Evolutionary conservation across 495 filamentous ascomycete species (phyloP).

Genomic region (Aspergillus egyptiacus): DNA sequence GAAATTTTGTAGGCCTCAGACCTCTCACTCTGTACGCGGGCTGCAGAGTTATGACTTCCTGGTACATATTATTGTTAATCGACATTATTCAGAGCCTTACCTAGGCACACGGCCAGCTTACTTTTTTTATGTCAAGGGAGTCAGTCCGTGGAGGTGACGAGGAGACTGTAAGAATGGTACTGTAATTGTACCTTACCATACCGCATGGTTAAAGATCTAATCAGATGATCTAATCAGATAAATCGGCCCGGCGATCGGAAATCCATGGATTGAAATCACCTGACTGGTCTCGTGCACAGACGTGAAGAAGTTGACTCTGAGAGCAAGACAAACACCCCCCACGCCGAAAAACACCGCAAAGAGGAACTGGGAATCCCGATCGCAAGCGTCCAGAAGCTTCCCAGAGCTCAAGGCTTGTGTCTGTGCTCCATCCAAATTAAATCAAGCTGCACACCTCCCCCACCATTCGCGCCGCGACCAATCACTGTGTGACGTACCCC

Average conservation of each 20-base stretch:
- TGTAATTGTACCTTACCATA: conserved; percentile 3
- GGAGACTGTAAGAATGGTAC: neutral
- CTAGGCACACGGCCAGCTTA: too few relatives aligned
- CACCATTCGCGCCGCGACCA: conserved; percentile 8
- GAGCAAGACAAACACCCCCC: neutral
- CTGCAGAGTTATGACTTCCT: too few relatives aligned
- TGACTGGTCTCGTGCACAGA: conserved; percentile 4
- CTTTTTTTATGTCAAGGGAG: too few relatives aligned
- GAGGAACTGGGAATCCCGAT: conserved; percentile 2
- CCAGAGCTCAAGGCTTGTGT: neutral
- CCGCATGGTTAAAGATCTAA: conserved; percentile 11
- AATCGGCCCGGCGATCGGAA: conserved; percentile 18
- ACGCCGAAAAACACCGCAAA: neutral
- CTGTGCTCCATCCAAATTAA: conserved; percentile 5
- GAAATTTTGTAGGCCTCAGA: too few relatives aligned
- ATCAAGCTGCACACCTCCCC: conserved; percentile 10
- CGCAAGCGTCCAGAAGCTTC: conserved; percentile 1
- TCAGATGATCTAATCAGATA: conserved; percentile 27
- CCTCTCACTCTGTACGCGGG: too few relatives aligned
- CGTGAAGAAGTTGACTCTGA: neutral
- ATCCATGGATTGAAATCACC: conserved; percentile 4
- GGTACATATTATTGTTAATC: too few relatives aligned
- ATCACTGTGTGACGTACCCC: conserved; percentile 11
- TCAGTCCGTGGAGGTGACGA: too few relatives aligned
- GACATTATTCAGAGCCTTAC: too few relatives aligned